Evolutionary conservation across 345 rosid genomes (phyloP).

Genomic region (Rubroshorea leprosula): DNA sequence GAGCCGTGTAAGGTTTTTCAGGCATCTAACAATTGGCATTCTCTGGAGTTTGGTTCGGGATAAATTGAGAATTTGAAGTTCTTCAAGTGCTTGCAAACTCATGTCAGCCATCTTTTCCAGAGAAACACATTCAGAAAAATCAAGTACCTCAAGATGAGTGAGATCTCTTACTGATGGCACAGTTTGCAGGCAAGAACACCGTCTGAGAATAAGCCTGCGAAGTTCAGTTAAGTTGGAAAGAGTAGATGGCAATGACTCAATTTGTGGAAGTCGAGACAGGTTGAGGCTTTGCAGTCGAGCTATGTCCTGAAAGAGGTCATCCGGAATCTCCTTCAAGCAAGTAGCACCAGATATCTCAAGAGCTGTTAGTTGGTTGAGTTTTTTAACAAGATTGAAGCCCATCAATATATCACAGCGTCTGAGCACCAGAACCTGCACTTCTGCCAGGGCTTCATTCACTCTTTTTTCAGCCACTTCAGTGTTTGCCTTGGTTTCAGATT

Average conservation of each 20-base stretch:
- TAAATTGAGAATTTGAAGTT: conserved; percentile 47
- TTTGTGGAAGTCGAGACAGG: conserved; percentile 30
- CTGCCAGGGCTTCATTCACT: too few relatives aligned
- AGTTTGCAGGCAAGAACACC: conserved; percentile 29
- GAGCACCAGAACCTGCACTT: conserved; percentile 41
- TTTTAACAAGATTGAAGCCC: conserved; percentile 10
- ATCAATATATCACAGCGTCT: conserved; percentile 36
- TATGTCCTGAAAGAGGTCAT: conserved; percentile 21
- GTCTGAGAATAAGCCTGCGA: conserved; percentile 36
- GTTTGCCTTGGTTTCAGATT: conserved; percentile 15
- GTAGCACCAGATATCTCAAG: conserved; percentile 57
- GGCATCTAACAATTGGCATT: conserved; percentile 31
- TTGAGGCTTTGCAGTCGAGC: conserved; percentile 38
- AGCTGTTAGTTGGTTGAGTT: conserved; percentile 25
- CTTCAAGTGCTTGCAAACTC: conserved; percentile 14
- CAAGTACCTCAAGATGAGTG: conserved; percentile 34
- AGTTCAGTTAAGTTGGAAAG: conserved; percentile 21
- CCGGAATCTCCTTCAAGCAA: conserved; percentile 23
- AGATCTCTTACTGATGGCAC: conserved; percentile 29
- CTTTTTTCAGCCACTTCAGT: too few relatives aligned
- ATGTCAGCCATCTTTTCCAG: conserved; percentile 22
- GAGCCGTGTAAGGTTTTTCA: conserved; percentile 23
- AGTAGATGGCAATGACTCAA: conserved; percentile 27
- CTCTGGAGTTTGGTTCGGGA: conserved; percentile 33
- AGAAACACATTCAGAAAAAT: conserved; percentile 34